These are phyloP conservation scores for Pyrus communis DNA, from an alignment of 306 rosid species.

Conservation along the genomic window DNA sequence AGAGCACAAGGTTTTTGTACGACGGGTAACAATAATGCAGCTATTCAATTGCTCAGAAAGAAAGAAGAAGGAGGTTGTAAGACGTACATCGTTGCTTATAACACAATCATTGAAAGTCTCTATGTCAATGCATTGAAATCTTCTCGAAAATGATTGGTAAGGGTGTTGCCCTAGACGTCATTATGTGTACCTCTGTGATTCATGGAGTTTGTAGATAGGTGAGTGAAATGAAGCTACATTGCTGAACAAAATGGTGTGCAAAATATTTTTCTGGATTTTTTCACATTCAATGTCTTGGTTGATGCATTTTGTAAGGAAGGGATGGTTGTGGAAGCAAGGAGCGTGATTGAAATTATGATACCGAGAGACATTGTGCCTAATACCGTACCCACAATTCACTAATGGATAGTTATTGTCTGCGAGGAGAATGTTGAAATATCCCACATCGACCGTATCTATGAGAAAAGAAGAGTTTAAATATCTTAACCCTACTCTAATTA, in stretches of 20 bases:
- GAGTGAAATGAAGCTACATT: too few relatives aligned
- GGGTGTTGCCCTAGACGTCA: not conserved
- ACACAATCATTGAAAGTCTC: conserved; percentile 21
- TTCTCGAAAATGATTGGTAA: conserved; percentile 21
- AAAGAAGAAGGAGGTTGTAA: conserved; percentile 16
- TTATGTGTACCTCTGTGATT: too few relatives aligned
- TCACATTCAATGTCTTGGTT: too few relatives aligned
- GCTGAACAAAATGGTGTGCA: too few relatives aligned
- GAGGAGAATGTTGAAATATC: not conserved
- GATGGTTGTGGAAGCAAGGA: not conserved
- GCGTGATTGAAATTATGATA: conserved; percentile 2
- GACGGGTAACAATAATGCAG: not conserved
- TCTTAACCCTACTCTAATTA: too few relatives aligned
- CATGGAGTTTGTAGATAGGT: too few relatives aligned
- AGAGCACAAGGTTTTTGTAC: conserved; percentile 25
- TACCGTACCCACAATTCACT: not conserved
- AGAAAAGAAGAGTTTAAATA: too few relatives aligned
- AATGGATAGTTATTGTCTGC: not conserved
- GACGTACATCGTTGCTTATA: conserved; percentile 6
- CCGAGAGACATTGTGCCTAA: not conserved
- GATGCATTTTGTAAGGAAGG: too few relatives aligned
- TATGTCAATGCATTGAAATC: conserved; percentile 21
- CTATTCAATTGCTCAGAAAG: conserved; percentile 5
- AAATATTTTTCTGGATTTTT: too few relatives aligned
- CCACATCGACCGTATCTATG: too few relatives aligned